Evolutionary conservation across 176 grass and related monocot species (phyloP).

Genomic region (Typha latifolia): DNA sequence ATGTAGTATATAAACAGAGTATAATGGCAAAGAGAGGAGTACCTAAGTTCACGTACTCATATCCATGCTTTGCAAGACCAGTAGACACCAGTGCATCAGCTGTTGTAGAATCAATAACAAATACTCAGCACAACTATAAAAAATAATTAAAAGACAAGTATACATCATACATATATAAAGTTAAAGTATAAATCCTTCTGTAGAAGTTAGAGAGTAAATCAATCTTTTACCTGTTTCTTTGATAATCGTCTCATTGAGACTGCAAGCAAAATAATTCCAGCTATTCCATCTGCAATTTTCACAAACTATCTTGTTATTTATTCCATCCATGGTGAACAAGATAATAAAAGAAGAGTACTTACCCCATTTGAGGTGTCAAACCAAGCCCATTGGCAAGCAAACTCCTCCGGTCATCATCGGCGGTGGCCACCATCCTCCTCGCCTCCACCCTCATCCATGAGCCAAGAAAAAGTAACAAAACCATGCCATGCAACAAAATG

Average conservation of each 20-base stretch:
- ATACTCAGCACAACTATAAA: no score
- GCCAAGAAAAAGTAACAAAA: not conserved
- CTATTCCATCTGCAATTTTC: slow-evolving; percentile 49
- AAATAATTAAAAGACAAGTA: not conserved
- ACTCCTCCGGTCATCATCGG: not conserved
- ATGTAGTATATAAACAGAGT: not conserved
- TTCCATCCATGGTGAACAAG: not conserved
- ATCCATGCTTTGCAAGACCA: slow-evolving; percentile 46
- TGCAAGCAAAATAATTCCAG: slow-evolving; percentile 58
- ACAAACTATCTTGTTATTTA: not conserved
- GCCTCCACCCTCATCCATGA: not conserved
- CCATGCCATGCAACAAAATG: not conserved
- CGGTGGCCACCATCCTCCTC: not conserved
- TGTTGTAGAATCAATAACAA: slow-evolving; percentile 7
- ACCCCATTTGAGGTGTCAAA: slow-evolving; percentile 79
- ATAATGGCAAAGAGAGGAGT: not conserved
- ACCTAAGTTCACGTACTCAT: slow-evolving; percentile 65
- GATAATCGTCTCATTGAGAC: slow-evolving; percentile 44
- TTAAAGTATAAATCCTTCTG: not conserved
- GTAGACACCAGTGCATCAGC: slow-evolving; percentile 47
- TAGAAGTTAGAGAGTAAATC: no score
- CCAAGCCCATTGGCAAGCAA: slow-evolving; percentile 45
- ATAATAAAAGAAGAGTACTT: slow-evolving; percentile 12
- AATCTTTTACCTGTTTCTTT: slow-evolving; percentile 31
- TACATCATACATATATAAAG: not conserved